These are phyloP conservation scores for Acmispon strigosus DNA, from an alignment of 306 rosid genomes.

Conservation along the genomic window DNA sequence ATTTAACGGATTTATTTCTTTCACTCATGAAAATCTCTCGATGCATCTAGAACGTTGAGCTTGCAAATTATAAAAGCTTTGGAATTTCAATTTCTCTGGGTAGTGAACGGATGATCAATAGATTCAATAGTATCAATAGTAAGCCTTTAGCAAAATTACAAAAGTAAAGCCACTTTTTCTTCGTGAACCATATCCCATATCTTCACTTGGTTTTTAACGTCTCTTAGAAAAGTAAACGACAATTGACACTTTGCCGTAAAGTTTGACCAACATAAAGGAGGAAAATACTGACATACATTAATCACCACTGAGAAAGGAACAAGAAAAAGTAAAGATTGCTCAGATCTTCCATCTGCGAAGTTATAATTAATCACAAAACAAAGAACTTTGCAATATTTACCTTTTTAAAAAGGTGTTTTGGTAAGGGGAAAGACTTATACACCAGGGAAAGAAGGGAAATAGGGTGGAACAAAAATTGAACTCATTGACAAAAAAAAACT, in stretches of 20 bases:
- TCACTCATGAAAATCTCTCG: too few relatives aligned
- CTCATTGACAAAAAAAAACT: neutral
- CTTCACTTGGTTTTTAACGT: conserved; percentile 14
- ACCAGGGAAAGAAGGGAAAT: neutral
- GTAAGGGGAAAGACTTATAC: neutral
- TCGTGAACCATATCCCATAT: conserved; percentile 10
- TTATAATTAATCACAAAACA: conserved; percentile 4
- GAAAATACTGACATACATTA: neutral
- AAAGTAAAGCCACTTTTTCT: conserved; percentile 33
- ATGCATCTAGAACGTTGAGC: neutral
- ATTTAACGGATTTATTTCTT: too few relatives aligned
- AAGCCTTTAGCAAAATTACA: conserved; percentile 12
- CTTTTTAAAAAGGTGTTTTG: too few relatives aligned
- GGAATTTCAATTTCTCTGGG: neutral
- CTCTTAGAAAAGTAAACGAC: conserved; percentile 5
- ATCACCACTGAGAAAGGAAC: neutral
- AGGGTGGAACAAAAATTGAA: neutral
- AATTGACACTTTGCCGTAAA: conserved; percentile 33
- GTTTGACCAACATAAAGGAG: conserved; percentile 35
- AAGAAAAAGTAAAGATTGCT: neutral
- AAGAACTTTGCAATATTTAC: neutral
- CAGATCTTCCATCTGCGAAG: neutral
- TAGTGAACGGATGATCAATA: neutral
- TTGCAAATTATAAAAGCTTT: neutral
- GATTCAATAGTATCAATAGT: too few relatives aligned